Evolutionary conservation across 139 green algal genomes (phyloP).

Genomic region (Pleodorina starrii): DNA sequence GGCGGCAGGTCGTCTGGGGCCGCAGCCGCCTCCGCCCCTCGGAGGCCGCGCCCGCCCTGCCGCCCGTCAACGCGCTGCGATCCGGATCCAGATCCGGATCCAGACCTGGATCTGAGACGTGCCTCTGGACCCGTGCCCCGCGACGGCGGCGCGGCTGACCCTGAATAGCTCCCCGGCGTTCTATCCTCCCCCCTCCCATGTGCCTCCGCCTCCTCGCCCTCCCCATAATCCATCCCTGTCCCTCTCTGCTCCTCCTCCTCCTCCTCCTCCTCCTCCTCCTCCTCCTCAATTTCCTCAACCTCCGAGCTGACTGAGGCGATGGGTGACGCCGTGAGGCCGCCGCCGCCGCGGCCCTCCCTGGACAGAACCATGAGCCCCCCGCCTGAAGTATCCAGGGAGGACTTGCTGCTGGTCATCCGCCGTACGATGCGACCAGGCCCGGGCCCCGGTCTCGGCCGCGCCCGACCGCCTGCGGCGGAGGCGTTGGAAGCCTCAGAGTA

Average conservation of each 20-base stretch:
- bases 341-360: neutral
- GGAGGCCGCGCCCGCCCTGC: neutral
- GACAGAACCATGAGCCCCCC: neutral
- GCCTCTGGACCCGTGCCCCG: neutral
- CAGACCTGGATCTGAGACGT: neutral
- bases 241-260: slow-evolving; percentile 15
- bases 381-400: neutral
- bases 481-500: neutral
- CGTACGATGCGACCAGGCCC: neutral
- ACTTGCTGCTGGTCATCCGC: neutral
- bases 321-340: too few relatives aligned
- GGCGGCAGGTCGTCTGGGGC: neutral
- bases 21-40: neutral
- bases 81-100: neutral
- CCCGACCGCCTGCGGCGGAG: too few relatives aligned
- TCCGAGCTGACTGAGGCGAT: neutral
- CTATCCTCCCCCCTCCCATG: neutral
- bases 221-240: neutral
- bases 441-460: too few relatives aligned
- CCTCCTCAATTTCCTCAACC: neutral
- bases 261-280: neutral
- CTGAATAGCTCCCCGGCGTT: too few relatives aligned
- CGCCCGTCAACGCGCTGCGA: too few relatives aligned
- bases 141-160: too few relatives aligned
- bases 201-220: neutral